phyloP scores from a whole-genome alignment of 192 early-diverging fungal genomes.

The Thamnidium elegans region DNA sequence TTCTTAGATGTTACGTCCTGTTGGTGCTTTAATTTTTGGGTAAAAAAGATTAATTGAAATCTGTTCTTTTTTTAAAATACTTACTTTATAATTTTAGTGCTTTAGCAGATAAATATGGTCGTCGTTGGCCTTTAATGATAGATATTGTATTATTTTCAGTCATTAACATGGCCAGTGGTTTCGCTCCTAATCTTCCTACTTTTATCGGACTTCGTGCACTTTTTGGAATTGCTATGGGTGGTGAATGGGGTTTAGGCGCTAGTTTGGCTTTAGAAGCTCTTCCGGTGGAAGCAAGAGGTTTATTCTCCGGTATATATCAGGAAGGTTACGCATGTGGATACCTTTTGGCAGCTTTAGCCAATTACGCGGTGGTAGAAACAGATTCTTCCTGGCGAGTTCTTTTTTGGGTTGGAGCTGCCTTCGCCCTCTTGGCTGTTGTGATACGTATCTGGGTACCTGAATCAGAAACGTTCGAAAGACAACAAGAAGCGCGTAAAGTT shows the following conservation, averaged over 20 bases:
- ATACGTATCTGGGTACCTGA: conserved; percentile 65
- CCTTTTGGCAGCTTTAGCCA: conserved; percentile 60
- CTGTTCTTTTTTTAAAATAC: neutral
- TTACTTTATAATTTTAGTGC: conserved; percentile 31
- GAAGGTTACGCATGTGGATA: conserved; percentile 65
- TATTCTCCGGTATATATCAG: conserved; percentile 76
- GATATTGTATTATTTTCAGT: conserved; percentile 61
- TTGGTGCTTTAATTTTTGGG: conserved; percentile 72
- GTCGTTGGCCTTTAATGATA: conserved; percentile 64
- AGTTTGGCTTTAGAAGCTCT: conserved; percentile 71
- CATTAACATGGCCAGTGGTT: conserved; percentile 64
- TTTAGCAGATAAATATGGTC: conserved; percentile 64
- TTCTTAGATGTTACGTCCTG: conserved; percentile 56
- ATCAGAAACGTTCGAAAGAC: conserved; percentile 50
- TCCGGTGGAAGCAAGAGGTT: conserved; percentile 62
- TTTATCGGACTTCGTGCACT: conserved; percentile 60
- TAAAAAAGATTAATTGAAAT: neutral
- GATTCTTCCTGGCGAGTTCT: conserved; percentile 62
- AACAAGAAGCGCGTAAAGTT: conserved; percentile 30
- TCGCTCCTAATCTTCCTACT: conserved; percentile 55
- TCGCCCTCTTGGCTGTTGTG: conserved; percentile 55
- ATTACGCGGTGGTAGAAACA: conserved; percentile 50
- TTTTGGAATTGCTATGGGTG: conserved; percentile 68
- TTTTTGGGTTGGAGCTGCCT: conserved; percentile 64
- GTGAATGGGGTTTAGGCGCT: conserved; percentile 59